phyloP scores from a whole-genome alignment of 2,329 filamentous ascomycete genomes.

The Saccharata proteae region DNA sequence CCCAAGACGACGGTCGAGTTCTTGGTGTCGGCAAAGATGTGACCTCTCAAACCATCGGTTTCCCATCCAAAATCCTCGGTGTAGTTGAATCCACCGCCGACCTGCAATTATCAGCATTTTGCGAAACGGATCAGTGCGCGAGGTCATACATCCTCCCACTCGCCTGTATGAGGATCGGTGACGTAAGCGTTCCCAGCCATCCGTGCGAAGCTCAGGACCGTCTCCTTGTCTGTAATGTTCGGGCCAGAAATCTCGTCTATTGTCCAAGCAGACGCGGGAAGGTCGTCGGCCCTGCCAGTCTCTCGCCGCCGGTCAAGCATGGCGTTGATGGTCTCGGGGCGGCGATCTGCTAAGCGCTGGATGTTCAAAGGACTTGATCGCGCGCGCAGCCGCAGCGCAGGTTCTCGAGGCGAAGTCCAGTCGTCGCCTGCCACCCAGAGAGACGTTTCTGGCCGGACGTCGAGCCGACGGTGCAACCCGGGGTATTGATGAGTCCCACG shows the following conservation, averaged over 20 bases:
- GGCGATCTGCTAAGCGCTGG: slow-evolving; percentile 68
- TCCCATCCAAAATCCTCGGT: slow-evolving; percentile 90
- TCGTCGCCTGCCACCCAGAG: slow-evolving; percentile 54
- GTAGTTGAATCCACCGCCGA: slow-evolving; percentile 63
- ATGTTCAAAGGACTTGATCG: slow-evolving; percentile 58
- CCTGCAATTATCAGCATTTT: slow-evolving; percentile 22
- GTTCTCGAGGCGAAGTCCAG: slow-evolving; percentile 24
- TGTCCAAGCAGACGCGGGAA: slow-evolving; percentile 60
- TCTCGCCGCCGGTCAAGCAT: slow-evolving; percentile 62
- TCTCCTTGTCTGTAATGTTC: slow-evolving; percentile 74
- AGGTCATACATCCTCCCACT: slow-evolving; percentile 67
- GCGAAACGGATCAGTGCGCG: no score
- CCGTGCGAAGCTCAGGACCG: slow-evolving; percentile 69
- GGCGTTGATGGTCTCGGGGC: slow-evolving; percentile 62
- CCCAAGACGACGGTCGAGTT: slow-evolving; percentile 87
- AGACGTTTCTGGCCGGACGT: slow-evolving; percentile 51
- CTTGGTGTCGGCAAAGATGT: slow-evolving; percentile 76
- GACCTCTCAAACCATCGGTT: slow-evolving; percentile 74
- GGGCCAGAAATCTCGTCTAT: slow-evolving; percentile 67
- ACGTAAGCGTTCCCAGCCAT: slow-evolving; percentile 91
- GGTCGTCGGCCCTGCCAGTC: slow-evolving; percentile 52
- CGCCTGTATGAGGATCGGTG: slow-evolving; percentile 52
- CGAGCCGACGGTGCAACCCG: slow-evolving; percentile 60
- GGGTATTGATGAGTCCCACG: slow-evolving; percentile 71
- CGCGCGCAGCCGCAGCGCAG: slow-evolving; percentile 34